Percentiles rank a stretch among this genome's conserved stretches.
Evolutionary conservation across 441 rosid species (phyloP).

Genomic region (Gossypium armourianum): DNA sequence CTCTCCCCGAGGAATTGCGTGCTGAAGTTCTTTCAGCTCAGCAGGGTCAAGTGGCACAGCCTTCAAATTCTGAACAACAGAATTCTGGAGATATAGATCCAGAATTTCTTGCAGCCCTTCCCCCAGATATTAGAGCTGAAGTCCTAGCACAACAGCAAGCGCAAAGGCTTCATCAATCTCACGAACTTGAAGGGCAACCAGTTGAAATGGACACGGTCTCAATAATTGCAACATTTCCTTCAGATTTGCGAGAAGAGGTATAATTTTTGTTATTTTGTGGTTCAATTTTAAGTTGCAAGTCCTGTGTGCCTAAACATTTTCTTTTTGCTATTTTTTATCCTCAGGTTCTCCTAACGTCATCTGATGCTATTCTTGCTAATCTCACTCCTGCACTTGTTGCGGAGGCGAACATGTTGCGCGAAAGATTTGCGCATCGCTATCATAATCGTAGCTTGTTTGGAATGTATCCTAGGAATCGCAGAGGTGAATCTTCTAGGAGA

Average conservation of each 20-base stretch:
- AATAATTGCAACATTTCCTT: conserved; percentile 91
- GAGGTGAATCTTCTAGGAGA: conserved; percentile 90
- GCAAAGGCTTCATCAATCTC: conserved; percentile 81
- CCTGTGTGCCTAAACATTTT: background rate
- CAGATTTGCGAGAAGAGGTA: conserved; percentile 96
- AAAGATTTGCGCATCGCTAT: conserved; percentile 86
- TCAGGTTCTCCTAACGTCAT: conserved; percentile 87
- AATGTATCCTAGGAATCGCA: conserved; percentile 86
- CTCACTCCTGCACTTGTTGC: conserved; percentile 97
- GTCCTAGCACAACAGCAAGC: conserved; percentile 94
- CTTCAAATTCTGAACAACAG: conserved; percentile 59
- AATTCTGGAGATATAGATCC: conserved; percentile 87
- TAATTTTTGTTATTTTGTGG: conserved; percentile 8
- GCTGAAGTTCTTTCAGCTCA: conserved; percentile 96
- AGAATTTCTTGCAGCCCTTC: conserved; percentile 99
- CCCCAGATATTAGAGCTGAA: conserved; percentile 89
- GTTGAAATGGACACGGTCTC: conserved; percentile 99
- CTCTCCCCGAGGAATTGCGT: conserved; percentile 93
- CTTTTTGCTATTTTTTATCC: conserved; percentile 11
- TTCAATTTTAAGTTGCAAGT: background rate
- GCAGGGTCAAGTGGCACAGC: conserved; percentile 79
- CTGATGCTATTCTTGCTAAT: conserved; percentile 94
- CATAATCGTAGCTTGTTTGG: conserved; percentile 77
- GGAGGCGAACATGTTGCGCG: conserved; percentile 96
- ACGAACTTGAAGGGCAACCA: conserved; percentile 98